A percentile compares a stretch with the other conserved stretches of the same genome.
These are phyloP conservation scores for Suillus alpinus DNA, from an alignment of 768 basidiomycete genomes.

Conservation along the genomic window DNA sequence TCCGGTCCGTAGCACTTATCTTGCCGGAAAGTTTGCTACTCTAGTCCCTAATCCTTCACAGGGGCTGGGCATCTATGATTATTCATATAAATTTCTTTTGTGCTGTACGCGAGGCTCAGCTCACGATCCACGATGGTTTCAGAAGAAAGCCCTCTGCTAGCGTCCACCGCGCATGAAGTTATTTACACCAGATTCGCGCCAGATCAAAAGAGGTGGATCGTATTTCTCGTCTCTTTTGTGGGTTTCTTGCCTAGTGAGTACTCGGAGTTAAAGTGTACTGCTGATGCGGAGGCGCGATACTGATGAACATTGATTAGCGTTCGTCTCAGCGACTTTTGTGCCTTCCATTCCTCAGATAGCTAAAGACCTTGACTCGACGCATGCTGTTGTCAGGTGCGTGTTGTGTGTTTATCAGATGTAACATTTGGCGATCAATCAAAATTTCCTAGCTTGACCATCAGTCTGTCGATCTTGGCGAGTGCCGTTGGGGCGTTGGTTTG, in stretches of 20 bases:
- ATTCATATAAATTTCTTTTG: neutral
- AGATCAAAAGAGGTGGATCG: conserved; percentile 49
- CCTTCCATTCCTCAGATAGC: conserved; percentile 77
- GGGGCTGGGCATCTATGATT: neutral
- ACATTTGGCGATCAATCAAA: neutral
- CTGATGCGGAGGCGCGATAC: neutral
- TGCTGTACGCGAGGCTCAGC: neutral
- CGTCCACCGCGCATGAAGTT: conserved; percentile 18
- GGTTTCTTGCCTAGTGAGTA: conserved; percentile 62
- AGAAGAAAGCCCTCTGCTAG: conserved; percentile 29
- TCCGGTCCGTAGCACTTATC: neutral
- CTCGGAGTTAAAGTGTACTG: neutral
- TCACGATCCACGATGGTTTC: conserved; percentile 14
- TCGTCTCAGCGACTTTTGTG: conserved; percentile 67
- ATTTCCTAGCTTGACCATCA: conserved; percentile 39
- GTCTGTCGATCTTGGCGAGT: conserved; percentile 42
- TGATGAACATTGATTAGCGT: conserved; percentile 41
- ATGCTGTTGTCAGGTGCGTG: conserved; percentile 52
- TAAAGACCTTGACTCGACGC: conserved; percentile 56
- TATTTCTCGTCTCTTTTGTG: conserved; percentile 55
- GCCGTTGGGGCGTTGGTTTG: conserved; percentile 45
- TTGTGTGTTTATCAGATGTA: neutral
- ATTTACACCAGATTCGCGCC: conserved; percentile 61
- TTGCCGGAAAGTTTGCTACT: neutral
- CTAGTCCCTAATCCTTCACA: neutral